A percentile compares a stretch with the other conserved stretches of the same genome.
Conservation (phyloP, 805 yeast genomes). For the Starmerella sp. region DNA sequence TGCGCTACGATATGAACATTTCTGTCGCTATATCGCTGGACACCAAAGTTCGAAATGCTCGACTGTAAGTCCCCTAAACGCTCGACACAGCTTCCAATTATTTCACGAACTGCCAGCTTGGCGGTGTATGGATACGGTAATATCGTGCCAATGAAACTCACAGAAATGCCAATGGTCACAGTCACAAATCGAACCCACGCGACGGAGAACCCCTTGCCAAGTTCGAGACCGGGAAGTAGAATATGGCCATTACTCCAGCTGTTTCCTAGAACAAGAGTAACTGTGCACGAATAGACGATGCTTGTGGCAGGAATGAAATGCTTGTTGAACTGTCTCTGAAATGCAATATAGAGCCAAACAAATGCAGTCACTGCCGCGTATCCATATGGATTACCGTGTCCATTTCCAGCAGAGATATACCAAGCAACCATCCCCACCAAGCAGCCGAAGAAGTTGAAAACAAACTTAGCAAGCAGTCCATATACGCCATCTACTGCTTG, state of each 20-base stretch:
- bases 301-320: constrained; percentile 26
- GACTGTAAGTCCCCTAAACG: constrained; percentile 26
- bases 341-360: constrained; percentile 23
- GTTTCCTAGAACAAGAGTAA: constrained; percentile 26
- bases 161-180: constrained; percentile 26
- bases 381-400: constrained; percentile 29
- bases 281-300: constrained; percentile 25
- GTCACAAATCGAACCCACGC: constrained; percentile 31
- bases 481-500: constrained; percentile 29
- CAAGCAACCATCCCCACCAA: constrained; percentile 28
- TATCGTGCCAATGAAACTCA: constrained; percentile 27
- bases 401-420: constrained; percentile 30
- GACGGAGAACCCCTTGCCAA: constrained; percentile 26
- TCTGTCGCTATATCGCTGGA: constrained; percentile 21
- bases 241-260: constrained; percentile 26
- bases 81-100: constrained; percentile 22
- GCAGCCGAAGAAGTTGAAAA: constrained; percentile 27
- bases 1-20: constrained; percentile 21
- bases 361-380: constrained; percentile 27
- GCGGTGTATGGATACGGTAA: constrained; percentile 29
- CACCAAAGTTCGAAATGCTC: constrained; percentile 25
- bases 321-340: constrained; percentile 26
- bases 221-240: constrained; percentile 15
- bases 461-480: constrained; percentile 23
- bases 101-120: constrained; percentile 25